Percentiles rank a stretch among this genome's conserved stretches.
Evolutionary conservation across 164 flowering plant species (phyloP).

Genomic region (Tetracentron sinense): DNA sequence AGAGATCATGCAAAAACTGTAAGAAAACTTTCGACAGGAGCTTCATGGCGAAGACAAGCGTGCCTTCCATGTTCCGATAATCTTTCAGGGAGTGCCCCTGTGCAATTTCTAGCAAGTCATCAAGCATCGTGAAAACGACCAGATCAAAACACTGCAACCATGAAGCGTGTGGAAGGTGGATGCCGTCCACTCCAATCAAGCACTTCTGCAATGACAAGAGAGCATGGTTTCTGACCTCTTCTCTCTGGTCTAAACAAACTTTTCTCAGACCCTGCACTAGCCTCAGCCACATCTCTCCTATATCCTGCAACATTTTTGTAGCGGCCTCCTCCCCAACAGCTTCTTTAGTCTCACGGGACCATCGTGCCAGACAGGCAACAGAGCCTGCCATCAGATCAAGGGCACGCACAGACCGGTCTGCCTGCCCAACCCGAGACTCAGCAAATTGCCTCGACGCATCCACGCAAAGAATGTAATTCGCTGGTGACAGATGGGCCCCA

Average conservation of each 20-base stretch:
- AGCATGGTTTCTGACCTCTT: not conserved
- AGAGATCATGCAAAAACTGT: not conserved
- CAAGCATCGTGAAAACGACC: slow-evolving; percentile 5
- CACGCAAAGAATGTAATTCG: not conserved
- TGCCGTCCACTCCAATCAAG: slow-evolving; percentile 4
- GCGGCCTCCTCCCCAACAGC: not conserved
- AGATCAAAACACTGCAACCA: slow-evolving; percentile 9
- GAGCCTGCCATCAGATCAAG: slow-evolving; percentile 9
- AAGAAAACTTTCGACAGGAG: not conserved
- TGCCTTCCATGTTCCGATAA: slow-evolving; percentile 4
- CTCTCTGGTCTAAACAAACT: slow-evolving; percentile 1
- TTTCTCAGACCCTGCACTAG: slow-evolving; percentile 4
- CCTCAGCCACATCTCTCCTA: slow-evolving; percentile 10
- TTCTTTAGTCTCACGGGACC: not conserved
- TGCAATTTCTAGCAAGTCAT: slow-evolving; percentile 3
- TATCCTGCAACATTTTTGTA: not conserved
- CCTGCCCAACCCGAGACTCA: slow-evolving; percentile 1
- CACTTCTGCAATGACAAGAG: not conserved
- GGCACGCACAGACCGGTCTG: slow-evolving; percentile 2
- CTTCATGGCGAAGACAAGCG: not conserved
- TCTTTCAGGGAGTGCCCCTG: slow-evolving; percentile 1
- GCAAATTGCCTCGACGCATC: slow-evolving; percentile 1
- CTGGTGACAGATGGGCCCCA: slow-evolving; percentile 5
- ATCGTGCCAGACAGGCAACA: not conserved
- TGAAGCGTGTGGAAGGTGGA: not conserved